phyloP scores from a whole-genome alignment of 2,329 filamentous ascomycete genomes.

The Botryotinia globosa region DNA sequence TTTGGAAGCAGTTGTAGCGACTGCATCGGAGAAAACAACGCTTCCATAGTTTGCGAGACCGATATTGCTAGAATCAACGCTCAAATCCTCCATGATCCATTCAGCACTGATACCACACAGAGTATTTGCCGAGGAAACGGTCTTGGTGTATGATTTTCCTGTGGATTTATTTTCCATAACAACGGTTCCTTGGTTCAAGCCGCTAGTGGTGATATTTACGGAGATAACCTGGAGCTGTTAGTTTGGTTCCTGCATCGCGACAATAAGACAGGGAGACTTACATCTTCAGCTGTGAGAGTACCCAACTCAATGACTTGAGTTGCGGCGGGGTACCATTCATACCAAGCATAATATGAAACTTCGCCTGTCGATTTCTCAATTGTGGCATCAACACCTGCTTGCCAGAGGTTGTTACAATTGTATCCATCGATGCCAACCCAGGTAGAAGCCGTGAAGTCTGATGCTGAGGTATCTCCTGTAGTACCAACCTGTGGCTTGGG shows the following conservation, averaged over 20 bases:
- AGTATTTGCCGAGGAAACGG: conserved; percentile 36
- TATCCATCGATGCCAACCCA: conserved; percentile 65
- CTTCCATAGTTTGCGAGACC: conserved; percentile 47
- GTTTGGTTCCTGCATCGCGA: not conserved
- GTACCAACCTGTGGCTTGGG: conserved; percentile 28
- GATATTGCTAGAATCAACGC: conserved; percentile 39
- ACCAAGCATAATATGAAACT: conserved; percentile 53
- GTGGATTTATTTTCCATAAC: conserved; percentile 47
- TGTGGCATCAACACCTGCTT: conserved; percentile 52
- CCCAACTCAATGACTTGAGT: conserved; percentile 48
- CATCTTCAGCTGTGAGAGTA: conserved; percentile 46
- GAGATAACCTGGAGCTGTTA: conserved; percentile 38
- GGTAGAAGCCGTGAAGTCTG: conserved; percentile 39
- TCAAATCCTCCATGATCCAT: conserved; percentile 52
- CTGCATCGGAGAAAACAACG: conserved; percentile 43
- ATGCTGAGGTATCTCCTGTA: conserved; percentile 33
- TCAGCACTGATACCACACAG: conserved; percentile 48
- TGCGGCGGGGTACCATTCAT: conserved; percentile 58
- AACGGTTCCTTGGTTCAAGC: conserved; percentile 39
- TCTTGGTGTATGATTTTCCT: conserved; percentile 44
- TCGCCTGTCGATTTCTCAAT: conserved; percentile 36
- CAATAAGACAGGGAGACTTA: not conserved
- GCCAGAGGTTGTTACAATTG: conserved; percentile 51
- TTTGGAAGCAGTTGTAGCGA: conserved; percentile 7
- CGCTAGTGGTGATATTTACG: conserved; percentile 35